Percentiles rank a stretch among this genome's conserved stretches.
phyloP scores from a whole-genome alignment of 805 yeast genomes.

The Wickerhamomyces chaumierensis region DNA sequence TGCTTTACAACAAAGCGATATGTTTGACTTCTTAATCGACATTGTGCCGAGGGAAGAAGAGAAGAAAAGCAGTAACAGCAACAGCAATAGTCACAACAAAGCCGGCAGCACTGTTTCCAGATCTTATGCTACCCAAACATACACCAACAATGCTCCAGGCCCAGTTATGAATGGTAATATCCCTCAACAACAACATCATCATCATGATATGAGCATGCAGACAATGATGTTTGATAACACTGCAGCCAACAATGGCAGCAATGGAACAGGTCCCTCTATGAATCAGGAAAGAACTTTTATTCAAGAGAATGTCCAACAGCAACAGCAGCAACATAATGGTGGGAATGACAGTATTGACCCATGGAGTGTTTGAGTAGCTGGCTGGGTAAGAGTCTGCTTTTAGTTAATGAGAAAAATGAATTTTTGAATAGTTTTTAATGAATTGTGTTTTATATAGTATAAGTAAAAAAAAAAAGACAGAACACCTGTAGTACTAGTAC shows the following conservation, averaged over 20 bases:
- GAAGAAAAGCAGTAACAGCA: conserved; percentile 16
- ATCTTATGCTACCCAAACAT: background rate
- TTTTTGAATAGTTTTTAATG: too few species aligned
- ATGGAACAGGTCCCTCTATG: background rate
- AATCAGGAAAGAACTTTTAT: background rate
- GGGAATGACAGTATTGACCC: too few species aligned
- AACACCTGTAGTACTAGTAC: too few species aligned
- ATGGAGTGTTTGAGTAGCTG: background rate
- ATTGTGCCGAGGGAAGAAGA: conserved; percentile 84
- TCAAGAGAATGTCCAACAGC: background rate
- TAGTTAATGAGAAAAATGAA: too few species aligned
- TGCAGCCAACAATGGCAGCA: conserved; percentile 1
- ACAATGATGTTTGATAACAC: background rate
- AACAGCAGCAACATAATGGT: background rate
- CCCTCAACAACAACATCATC: background rate
- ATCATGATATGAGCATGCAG: background rate
- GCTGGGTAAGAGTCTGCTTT: too few species aligned
- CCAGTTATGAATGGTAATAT: too few species aligned
- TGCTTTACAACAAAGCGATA: conserved; percentile 87
- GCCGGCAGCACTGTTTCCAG: conserved; percentile 1
- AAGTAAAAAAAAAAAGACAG: too few species aligned
- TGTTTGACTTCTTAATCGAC: conserved; percentile 95
- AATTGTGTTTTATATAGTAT: too few species aligned
- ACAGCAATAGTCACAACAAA: conserved; percentile 1
- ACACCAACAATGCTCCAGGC: background rate